Conservation (phyloP, 345 rosid genomes). For the Schrenkiella parvula region DNA sequence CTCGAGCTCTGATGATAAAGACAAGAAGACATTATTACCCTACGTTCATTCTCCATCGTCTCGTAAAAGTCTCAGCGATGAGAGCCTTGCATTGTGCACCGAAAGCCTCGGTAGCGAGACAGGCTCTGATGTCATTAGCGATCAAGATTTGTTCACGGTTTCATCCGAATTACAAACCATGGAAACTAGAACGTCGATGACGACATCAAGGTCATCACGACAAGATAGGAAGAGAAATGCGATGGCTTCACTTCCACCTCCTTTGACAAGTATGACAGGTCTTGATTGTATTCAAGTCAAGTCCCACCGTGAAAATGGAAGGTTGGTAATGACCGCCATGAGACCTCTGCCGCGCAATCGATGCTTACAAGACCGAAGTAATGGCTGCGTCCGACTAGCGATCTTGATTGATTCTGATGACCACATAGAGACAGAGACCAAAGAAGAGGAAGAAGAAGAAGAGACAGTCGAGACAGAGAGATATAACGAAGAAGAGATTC, state of each 20-base stretch:
- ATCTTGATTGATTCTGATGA: slow-evolving; percentile 37
- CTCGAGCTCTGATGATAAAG: slow-evolving; percentile 21
- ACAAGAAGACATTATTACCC: slow-evolving; percentile 8
- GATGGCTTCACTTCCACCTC: slow-evolving; percentile 64
- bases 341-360: slow-evolving; percentile 32
- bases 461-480: background rate
- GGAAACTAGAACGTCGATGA: slow-evolving; percentile 26
- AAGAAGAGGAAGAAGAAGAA: slow-evolving; percentile 22
- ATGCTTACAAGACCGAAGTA: slow-evolving; percentile 56
- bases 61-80: slow-evolving; percentile 47
- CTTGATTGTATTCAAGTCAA: slow-evolving; percentile 44
- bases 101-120: slow-evolving; percentile 83
- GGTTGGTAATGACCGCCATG: slow-evolving; percentile 54
- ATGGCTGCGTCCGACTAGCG: slow-evolving; percentile 67
- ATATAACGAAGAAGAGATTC: slow-evolving; percentile 15
- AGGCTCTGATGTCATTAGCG: slow-evolving; percentile 49
- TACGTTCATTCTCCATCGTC: slow-evolving; percentile 45
- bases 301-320: slow-evolving; percentile 69
- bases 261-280: slow-evolving; percentile 67
- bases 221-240: slow-evolving; percentile 28
- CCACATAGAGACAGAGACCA: slow-evolving; percentile 10
- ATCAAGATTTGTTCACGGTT: slow-evolving; percentile 31
- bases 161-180: slow-evolving; percentile 34
- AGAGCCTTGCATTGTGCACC: slow-evolving; percentile 79
- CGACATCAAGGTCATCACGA: slow-evolving; percentile 12